Evolutionary conservation across 805 yeast genomes (phyloP), one percentile per base, ranked within the genome.

Genomic region (Nakazawaea peltata): DNA sequence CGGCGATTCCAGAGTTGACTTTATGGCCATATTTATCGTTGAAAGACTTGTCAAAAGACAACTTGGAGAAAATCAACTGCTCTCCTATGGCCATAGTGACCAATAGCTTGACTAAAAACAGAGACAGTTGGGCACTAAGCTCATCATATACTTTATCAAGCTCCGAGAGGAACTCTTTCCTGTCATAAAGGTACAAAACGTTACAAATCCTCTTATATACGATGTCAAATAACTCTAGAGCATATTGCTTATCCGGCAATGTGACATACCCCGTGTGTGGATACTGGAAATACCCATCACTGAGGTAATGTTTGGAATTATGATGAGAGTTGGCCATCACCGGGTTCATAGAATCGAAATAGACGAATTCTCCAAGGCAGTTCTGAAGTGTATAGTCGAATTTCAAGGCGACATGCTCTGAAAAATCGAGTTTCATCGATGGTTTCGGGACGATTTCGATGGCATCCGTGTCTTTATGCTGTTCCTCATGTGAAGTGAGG

Each of bases 151-250:
- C 37, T 11, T 34, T 27, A 37, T 45, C 41, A 26, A 46, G 32
- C 15, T 49, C 45, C 13, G 33, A 22, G 12, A 41, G 18, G 33
- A 53, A 49, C 18, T 34, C 41, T 24, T 15, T 22, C 29, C 45
- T 45, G 28, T 51, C 56, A 26, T 33, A 49, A 1, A 50, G 37
- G 30, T 53, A 51, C 34, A 42, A 50, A n/a, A 47, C 41, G 33
- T 44, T 43, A 15, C 40, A 41, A 30, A 50, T 44, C 11, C 41
- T 44, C 9, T 39, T 28, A 4, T 50, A 36, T 19, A 49, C 43
- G 11, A 48, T 32, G 16, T 41, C 30, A 15, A 47, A 31, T 17
- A 51, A 41, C 28, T 41, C 29, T 8, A 45, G 9, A 5, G 46
- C 41, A 33, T 45, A 48, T 12, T 38, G 39, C 25, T 43, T 44